These are phyloP conservation scores for Xerocomellus amylosporus DNA, from an alignment of 768 basidiomycete genomes.

Conservation along the genomic window DNA sequence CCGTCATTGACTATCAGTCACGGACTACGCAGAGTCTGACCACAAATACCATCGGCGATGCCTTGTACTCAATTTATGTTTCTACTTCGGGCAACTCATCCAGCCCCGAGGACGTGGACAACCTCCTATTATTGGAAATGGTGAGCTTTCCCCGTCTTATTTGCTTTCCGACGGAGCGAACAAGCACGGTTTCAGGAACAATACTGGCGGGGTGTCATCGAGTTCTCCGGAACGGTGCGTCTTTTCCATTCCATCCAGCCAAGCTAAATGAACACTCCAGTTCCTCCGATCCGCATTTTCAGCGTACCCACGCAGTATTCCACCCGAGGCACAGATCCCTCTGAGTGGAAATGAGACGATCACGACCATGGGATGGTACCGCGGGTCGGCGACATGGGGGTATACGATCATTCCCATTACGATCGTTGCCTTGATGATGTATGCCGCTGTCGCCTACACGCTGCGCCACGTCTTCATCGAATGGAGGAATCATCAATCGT, in stretches of 20 bases:
- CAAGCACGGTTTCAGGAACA: constrained; percentile 1
- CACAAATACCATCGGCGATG: constrained; percentile 19
- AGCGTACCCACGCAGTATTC: background rate
- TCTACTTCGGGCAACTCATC: background rate
- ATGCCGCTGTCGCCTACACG: constrained; percentile 8
- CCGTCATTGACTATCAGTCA: constrained; percentile 3
- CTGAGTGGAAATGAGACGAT: background rate
- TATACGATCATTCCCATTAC: constrained; percentile 7
- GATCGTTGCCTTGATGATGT: constrained; percentile 1
- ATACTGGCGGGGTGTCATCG: constrained; percentile 17
- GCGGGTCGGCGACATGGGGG: background rate
- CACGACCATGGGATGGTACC: constrained; percentile 3
- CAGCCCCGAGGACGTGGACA: background rate
- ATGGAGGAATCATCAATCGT: background rate
- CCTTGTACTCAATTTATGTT: constrained; percentile 12
- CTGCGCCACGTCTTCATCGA: background rate
- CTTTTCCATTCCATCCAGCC: background rate
- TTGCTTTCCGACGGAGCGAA: too few species aligned
- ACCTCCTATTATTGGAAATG: background rate
- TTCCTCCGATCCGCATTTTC: constrained; percentile 13
- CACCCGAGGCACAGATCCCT: background rate
- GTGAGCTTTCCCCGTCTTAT: background rate
- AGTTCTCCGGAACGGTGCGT: constrained; percentile 17
- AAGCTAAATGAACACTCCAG: background rate
- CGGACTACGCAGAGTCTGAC: constrained; percentile 13